phyloP scores from a whole-genome alignment of 306 rosid species.

The Cercis canadensis region DNA sequence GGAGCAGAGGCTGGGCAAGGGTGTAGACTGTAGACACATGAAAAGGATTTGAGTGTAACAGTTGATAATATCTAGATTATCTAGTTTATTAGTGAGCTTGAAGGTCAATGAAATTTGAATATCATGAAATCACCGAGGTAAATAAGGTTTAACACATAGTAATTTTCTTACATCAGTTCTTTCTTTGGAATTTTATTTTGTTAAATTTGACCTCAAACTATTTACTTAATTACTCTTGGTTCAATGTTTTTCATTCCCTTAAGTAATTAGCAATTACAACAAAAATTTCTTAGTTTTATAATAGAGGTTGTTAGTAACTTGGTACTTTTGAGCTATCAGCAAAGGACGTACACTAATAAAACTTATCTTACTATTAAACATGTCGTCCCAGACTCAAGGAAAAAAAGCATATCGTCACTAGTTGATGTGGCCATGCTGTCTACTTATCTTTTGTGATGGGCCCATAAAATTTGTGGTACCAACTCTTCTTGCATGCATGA shows the following conservation, averaged over 20 bases:
- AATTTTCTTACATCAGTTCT: no score
- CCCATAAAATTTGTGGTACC: constrained; percentile 24
- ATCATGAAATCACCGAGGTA: background rate
- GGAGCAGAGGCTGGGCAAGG: background rate
- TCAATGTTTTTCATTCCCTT: background rate
- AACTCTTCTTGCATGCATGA: constrained; percentile 39
- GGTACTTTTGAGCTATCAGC: no score
- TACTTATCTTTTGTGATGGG: background rate
- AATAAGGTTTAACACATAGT: no score
- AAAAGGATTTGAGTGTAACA: background rate
- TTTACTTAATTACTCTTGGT: background rate
- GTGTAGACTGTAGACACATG: background rate
- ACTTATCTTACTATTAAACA: background rate
- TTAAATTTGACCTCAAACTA: background rate
- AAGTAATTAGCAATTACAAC: background rate
- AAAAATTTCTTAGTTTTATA: no score
- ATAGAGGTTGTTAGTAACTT: background rate
- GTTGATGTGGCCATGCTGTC: constrained; percentile 1
- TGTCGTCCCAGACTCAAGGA: background rate
- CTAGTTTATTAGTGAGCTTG: background rate
- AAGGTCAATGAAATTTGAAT: background rate
- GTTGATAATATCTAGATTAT: background rate
- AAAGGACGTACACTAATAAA: no score
- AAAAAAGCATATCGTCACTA: background rate
- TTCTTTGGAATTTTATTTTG: background rate